Conservation (phyloP, 2,329 filamentous ascomycete genomes). For the Grosmannia huntii region DNA sequence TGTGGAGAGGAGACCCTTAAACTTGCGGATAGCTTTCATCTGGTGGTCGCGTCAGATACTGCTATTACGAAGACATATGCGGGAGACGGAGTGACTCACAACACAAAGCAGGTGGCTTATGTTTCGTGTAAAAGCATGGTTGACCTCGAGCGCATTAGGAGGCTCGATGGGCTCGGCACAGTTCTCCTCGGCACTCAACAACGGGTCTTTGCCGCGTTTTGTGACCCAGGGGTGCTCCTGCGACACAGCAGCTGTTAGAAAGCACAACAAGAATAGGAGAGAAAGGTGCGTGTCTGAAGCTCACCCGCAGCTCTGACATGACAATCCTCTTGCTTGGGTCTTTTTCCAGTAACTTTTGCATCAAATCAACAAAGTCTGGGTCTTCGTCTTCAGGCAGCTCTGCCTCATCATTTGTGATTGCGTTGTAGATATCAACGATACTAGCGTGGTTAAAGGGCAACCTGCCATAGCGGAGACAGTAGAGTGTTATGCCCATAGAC, state of each 20-base stretch:
- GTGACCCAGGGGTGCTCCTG: conserved; percentile 94
- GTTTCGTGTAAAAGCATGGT: conserved; percentile 78
- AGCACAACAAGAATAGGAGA: conserved; percentile 10
- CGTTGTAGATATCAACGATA: conserved; percentile 78
- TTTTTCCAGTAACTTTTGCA: conserved; percentile 66
- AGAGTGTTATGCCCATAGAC: conserved; percentile 95
- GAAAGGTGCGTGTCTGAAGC: conserved; percentile 15
- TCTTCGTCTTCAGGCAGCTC: conserved; percentile 51
- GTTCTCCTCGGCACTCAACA: conserved; percentile 77
- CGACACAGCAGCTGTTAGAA: conserved; percentile 5
- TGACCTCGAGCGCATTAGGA: conserved; percentile 82
- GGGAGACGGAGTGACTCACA: conserved; percentile 30
- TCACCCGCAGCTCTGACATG: conserved; percentile 70
- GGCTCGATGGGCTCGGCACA: conserved; percentile 66
- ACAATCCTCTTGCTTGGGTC: conserved; percentile 70
- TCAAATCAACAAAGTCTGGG: conserved; percentile 59
- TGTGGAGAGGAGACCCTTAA: conserved; percentile 58
- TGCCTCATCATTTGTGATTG: conserved; percentile 62
- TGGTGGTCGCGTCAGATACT: conserved; percentile 18
- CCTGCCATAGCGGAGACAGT: conserved; percentile 77
- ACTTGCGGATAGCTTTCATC: conserved; percentile 85
- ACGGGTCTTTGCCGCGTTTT: conserved; percentile 58
- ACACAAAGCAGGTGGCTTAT: conserved; percentile 80
- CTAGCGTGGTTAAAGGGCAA: conserved; percentile 74
- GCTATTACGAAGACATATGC: background rate